Evolutionary conservation across 306 rosid genomes (phyloP).

Genomic region (Cicer pinnatifidum): DNA sequence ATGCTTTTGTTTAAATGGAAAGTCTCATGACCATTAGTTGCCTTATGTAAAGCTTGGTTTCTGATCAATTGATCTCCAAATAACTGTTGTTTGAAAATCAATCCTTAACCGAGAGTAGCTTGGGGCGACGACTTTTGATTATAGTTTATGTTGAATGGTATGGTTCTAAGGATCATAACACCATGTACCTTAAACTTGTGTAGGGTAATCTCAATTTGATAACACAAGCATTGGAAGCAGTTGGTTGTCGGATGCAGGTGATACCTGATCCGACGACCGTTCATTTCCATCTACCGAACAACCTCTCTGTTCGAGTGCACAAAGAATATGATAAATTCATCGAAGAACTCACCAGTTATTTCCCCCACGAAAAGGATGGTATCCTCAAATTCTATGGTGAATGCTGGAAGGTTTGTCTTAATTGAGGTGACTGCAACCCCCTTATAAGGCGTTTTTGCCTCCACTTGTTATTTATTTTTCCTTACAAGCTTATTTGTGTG

Average conservation of each 20-base stretch:
- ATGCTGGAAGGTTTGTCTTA: slow-evolving; percentile 93
- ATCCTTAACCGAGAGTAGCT: slow-evolving; percentile 6
- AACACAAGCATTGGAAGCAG: slow-evolving; percentile 95
- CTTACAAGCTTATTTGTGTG: slow-evolving; percentile 39
- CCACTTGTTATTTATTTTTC: slow-evolving; percentile 39
- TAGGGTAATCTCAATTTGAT: slow-evolving; percentile 96
- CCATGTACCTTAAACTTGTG: slow-evolving; percentile 45
- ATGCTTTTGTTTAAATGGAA: slow-evolving; percentile 22
- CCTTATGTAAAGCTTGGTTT: slow-evolving; percentile 17
- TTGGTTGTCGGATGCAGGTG: slow-evolving; percentile 84
- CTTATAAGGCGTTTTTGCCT: slow-evolving; percentile 49
- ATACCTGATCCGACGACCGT: slow-evolving; percentile 97
- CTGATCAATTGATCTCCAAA: slow-evolving; percentile 31
- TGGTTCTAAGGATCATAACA: slow-evolving; percentile 28
- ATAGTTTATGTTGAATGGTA: slow-evolving; percentile 40
- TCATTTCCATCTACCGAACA: slow-evolving; percentile 85
- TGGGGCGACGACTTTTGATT: background rate
- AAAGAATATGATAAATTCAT: slow-evolving; percentile 75
- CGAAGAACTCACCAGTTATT: slow-evolving; percentile 65
- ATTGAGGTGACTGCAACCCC: slow-evolving; percentile 53
- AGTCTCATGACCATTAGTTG: slow-evolving; percentile 20
- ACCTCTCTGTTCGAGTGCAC: slow-evolving; percentile 81
- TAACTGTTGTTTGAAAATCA: slow-evolving; percentile 24
- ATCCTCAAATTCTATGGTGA: slow-evolving; percentile 79
- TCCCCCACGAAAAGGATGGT: slow-evolving; percentile 91